Base-by-base conservation (phyloP, 2,329 filamentous ascomycete species). In the Ophiostoma australiae region DNA sequence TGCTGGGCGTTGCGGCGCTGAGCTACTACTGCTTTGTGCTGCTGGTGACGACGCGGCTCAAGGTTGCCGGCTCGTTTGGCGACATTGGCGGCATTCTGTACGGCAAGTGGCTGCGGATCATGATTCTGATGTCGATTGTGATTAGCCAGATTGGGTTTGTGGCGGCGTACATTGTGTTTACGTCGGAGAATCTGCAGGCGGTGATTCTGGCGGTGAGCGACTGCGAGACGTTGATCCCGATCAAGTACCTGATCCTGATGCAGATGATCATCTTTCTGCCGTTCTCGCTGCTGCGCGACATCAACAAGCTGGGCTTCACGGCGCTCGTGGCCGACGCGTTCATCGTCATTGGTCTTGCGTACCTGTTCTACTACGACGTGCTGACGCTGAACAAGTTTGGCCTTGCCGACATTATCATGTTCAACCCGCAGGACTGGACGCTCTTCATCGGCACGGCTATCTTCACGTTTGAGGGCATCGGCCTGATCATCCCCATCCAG, bases 21-120 rank as follows among this genome's bases (percentile, higher is more conserved):
- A 97, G 94, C 78, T 99, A 97, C 81, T 97, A 97, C 83, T 97
- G 94, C 82, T 99, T 99, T 80, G 93, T 99, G 61, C 85, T 99
- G 17, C 86, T 99, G 41, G 93, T 97, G 73, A 90, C 90, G 72
- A 95, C 93, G 1, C 90, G 95, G 44, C 83, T 97, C 68, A 91
- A 88, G 78, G 87, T 98, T 37, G 90, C 94, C 68, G 93, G 92
- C n/a, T 98, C 95, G 0, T 99, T 98, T 81, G 95, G 95, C 80
- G 95, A 98, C 77, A 97, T 99, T 81, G 95, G 96, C 70, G 93
- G 92, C 68, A 89, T 92, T 67, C 85, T 99, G 20, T 99, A 95
- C 78, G 95, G 95, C 73, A 91, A 90, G 74, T 94, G 91, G 86
- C 91, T 99, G 90, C 88, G 94, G 73, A 89, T 86, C 72, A 82